Base-by-base conservation (phyloP, 1,139 yeast species). In the Meyerozyma athensensis region DNA sequence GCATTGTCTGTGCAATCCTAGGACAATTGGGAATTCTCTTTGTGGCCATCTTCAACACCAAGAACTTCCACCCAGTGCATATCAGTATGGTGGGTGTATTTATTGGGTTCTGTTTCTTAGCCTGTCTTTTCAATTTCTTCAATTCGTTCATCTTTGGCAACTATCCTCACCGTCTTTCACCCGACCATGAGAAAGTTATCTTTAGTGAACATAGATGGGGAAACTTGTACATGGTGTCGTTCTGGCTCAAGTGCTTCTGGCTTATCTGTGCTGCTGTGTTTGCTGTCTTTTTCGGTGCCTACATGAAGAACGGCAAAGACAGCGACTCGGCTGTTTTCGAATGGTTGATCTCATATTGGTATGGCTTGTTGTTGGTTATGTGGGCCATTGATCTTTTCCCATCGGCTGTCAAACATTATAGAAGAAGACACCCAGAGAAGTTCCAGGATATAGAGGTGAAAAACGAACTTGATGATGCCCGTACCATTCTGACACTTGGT, bases 341-440 rank as follows among this genome's bases (percentile, higher is more conserved):
- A 59, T 90, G 97, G 97, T 54, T 78, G 7, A 61, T 89, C 34
- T 81, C 90, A 6, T 90, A 81, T 61, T 82, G 86, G 79, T 89
- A 86, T 54, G 94, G 95, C 7, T 54, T 82, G 26, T 68, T 85
- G 44, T 74, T 82, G 49, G 56, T 83, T 7, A 63, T 82, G 44
- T 73, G 92, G 62, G 65, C 83, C 2, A 70, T 77, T 47, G 97
- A 90, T 54, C 71, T 89, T 49, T 72, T 74, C 52, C 85, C 90
- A 1, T 79, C 84, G 22, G 77, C 81, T 1, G 54, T 54, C 24
- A 53, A 49, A 36, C 50, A 49, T 32, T 52, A 45, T 36, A 37
- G 49, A 18, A 28, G 37, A 10, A 47, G 41, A 26, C 55, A 53
- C 36, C 53, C 55, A 5, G 47, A 50, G n/a, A 12, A 28, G 19